Conservation (phyloP, 2,329 filamentous ascomycete species). For the Coleophoma crateriformis region DNA sequence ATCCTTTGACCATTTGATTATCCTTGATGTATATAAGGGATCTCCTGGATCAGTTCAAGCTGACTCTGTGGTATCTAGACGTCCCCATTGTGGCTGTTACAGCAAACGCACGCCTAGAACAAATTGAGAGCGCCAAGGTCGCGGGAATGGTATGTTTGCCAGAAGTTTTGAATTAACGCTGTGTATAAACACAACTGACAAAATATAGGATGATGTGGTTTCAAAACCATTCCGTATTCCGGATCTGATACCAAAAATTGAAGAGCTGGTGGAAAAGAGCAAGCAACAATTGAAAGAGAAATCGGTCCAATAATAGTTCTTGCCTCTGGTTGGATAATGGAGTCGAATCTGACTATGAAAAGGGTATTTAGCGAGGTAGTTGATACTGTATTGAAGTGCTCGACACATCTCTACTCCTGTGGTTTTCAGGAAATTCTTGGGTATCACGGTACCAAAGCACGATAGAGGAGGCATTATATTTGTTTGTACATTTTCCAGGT, state of each 20-base stretch:
- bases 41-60: neutral
- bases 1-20: neutral
- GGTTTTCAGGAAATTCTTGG: no score
- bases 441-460: no score
- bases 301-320: no score
- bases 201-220: conserved; percentile 63
- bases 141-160: conserved; percentile 61
- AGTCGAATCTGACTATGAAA: no score
- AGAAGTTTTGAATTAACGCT: neutral
- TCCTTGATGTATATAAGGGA: neutral
- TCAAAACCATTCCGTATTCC: conserved; percentile 75
- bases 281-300: neutral
- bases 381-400: no score
- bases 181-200: conserved; percentile 10
- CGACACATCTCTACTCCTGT: no score
- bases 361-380: no score
- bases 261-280: conserved; percentile 31
- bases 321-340: no score
- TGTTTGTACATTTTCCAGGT: no score
- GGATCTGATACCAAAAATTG: conserved; percentile 64
- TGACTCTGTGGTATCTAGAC: conserved; percentile 48
- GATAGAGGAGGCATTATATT: no score
- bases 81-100: conserved; percentile 82
- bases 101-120: conserved; percentile 70
- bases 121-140: conserved; percentile 64